phyloP scores from a whole-genome alignment of 306 rosid genomes.

The Ormosia emarginata region DNA sequence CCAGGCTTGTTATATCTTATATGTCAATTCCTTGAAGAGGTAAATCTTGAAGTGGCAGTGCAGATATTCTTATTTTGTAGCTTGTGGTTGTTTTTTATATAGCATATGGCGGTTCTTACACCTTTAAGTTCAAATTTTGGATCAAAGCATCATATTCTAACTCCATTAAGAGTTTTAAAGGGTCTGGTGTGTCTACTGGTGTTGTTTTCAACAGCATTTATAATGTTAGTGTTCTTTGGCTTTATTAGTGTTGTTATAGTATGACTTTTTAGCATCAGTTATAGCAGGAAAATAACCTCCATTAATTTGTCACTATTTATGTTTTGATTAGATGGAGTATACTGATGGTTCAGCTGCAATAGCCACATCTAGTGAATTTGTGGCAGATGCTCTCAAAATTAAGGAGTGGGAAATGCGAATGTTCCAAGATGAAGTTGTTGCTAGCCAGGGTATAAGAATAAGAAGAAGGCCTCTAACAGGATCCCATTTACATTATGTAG shows the following conservation, averaged over 20 bases:
- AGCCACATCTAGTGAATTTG: too few species aligned
- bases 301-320: too few species aligned
- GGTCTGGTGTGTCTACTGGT: slow-evolving; percentile 61
- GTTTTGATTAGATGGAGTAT: too few species aligned
- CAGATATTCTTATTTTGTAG: slow-evolving; percentile 4
- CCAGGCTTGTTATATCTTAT: not conserved
- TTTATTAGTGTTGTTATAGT: slow-evolving; percentile 46
- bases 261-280: slow-evolving; percentile 56
- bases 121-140: slow-evolving; percentile 22
- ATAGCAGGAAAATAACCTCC: slow-evolving; percentile 65
- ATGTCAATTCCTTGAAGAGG: slow-evolving; percentile 18
- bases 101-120: slow-evolving; percentile 46
- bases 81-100: slow-evolving; percentile 23
- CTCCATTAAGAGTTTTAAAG: slow-evolving; percentile 52
- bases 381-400: too few species aligned
- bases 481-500: too few species aligned
- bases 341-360: too few species aligned
- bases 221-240: slow-evolving; percentile 65
- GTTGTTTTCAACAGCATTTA: slow-evolving; percentile 65
- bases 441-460: too few species aligned
- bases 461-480: too few species aligned
- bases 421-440: too few species aligned
- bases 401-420: too few species aligned
- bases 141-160: slow-evolving; percentile 25
- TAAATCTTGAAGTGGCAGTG: slow-evolving; percentile 21